These are phyloP conservation scores for Pseudocercospora vitis DNA, from an alignment of 2,329 filamentous ascomycete species.

Conservation along the genomic window DNA sequence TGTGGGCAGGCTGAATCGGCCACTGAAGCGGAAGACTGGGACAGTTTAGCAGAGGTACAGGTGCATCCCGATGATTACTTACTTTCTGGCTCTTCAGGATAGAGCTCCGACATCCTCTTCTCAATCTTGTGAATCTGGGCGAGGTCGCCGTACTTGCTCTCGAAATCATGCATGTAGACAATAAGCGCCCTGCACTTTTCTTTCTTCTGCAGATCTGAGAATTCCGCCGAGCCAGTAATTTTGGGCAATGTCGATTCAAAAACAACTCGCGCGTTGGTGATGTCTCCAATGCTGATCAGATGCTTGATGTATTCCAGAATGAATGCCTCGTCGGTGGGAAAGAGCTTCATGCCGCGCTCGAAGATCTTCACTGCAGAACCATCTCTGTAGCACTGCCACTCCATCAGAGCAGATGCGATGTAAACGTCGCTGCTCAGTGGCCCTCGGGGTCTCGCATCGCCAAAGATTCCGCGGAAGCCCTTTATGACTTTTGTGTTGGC, in stretches of 20 bases:
- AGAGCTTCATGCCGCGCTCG: conserved; percentile 87
- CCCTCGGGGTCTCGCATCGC: conserved; percentile 81
- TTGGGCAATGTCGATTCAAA: conserved; percentile 92
- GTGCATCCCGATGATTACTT: conserved; percentile 18
- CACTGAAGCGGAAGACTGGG: conserved; percentile 61
- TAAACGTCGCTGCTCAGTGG: conserved; percentile 93
- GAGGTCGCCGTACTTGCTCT: conserved; percentile 90
- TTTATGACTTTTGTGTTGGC: conserved; percentile 18
- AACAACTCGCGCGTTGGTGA: conserved; percentile 85
- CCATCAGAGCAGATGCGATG: conserved; percentile 86
- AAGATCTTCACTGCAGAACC: conserved; percentile 91
- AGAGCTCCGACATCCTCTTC: conserved; percentile 89
- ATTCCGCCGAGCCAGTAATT: conserved; percentile 64
- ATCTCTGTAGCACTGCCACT: conserved; percentile 95
- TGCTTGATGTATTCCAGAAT: conserved; percentile 96
- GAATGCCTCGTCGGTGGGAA: conserved; percentile 90
- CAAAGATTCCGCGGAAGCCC: conserved; percentile 84
- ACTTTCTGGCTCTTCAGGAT: conserved; percentile 79
- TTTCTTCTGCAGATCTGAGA: conserved; percentile 47
- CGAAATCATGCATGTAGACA: conserved; percentile 90
- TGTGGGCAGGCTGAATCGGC: conserved; percentile 65
- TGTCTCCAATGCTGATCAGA: conserved; percentile 85
- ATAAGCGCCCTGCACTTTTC: conserved; percentile 80
- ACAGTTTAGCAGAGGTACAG: background rate
- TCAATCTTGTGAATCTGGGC: conserved; percentile 89